These are phyloP conservation scores for Tylopilus plumbeoviolaceoides DNA, from an alignment of 768 basidiomycete genomes.

Conservation along the genomic window DNA sequence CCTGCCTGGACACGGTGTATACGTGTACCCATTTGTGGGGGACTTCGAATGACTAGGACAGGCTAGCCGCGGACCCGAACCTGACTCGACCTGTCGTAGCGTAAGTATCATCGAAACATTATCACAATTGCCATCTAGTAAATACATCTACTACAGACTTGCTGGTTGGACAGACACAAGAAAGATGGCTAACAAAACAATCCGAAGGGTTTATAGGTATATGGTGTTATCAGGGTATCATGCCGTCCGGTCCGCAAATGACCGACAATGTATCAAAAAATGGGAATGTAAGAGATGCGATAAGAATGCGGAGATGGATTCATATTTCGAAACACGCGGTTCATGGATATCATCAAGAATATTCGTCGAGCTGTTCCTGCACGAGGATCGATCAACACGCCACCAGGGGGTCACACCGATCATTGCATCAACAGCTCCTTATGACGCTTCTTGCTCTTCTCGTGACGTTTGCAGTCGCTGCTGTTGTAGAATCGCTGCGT, in stretches of 20 bases:
- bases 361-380: neutral
- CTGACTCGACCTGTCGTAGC: too few species aligned
- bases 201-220: conserved; percentile 15
- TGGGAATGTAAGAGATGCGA: conserved; percentile 4
- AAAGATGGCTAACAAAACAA: conserved; percentile 8
- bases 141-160: conserved; percentile 11
- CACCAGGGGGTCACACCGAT: conserved; percentile 10
- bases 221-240: conserved; percentile 16
- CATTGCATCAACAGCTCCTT: conserved; percentile 14
- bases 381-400: conserved; percentile 23
- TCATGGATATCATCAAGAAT: conserved; percentile 2
- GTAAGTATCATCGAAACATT: neutral
- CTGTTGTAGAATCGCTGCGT: conserved; percentile 28
- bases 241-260: conserved; percentile 8
- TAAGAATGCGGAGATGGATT: conserved; percentile 5
- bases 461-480: conserved; percentile 33
- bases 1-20: neutral
- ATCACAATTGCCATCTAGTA: neutral
- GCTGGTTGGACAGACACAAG: neutral
- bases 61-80: neutral
- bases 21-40: neutral
- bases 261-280: neutral
- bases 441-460: conserved; percentile 32
- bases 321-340: conserved; percentile 1
- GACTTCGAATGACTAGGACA: conserved; percentile 3